Evolutionary conservation across 1,139 yeast species (phyloP).

Genomic region (Meyerozyma carpophila): DNA sequence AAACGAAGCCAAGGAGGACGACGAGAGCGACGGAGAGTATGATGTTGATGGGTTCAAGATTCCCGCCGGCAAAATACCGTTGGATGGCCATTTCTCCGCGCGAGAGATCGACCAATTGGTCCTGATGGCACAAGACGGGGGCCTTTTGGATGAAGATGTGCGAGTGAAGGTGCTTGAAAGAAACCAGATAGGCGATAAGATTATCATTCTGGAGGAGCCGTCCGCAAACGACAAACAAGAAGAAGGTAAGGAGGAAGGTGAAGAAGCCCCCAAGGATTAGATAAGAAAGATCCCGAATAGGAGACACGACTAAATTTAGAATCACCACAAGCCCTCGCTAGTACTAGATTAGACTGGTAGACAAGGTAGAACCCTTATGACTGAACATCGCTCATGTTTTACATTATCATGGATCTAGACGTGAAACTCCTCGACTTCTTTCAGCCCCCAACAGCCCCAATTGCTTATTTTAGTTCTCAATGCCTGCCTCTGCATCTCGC

Average conservation of each 20-base stretch:
- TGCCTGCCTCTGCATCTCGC: background rate
- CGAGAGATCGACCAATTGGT: constrained; percentile 27
- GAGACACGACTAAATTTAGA: background rate
- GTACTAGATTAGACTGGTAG: too few species aligned
- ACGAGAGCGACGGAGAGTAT: constrained; percentile 6
- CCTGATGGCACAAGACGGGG: constrained; percentile 26
- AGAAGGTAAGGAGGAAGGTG: background rate
- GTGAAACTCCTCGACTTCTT: background rate
- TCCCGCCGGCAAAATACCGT: constrained; percentile 35
- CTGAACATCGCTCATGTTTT: background rate
- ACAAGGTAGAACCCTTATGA: background rate
- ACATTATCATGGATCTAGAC: background rate
- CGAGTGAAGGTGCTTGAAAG: constrained; percentile 20
- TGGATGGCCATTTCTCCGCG: constrained; percentile 39
- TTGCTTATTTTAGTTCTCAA: background rate
- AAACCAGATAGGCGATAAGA: constrained; percentile 16
- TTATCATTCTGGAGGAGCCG: constrained; percentile 10
- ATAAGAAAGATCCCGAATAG: too few species aligned
- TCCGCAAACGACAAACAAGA: background rate
- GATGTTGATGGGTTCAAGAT: constrained; percentile 35
- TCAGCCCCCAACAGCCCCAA: background rate
- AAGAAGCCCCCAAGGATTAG: background rate
- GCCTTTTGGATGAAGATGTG: constrained; percentile 22
- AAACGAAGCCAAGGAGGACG: constrained; percentile 4
- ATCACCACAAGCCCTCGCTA: background rate